Evolutionary conservation across 768 basidiomycete species (phyloP).

Genomic region (Chalciporus chontae): DNA sequence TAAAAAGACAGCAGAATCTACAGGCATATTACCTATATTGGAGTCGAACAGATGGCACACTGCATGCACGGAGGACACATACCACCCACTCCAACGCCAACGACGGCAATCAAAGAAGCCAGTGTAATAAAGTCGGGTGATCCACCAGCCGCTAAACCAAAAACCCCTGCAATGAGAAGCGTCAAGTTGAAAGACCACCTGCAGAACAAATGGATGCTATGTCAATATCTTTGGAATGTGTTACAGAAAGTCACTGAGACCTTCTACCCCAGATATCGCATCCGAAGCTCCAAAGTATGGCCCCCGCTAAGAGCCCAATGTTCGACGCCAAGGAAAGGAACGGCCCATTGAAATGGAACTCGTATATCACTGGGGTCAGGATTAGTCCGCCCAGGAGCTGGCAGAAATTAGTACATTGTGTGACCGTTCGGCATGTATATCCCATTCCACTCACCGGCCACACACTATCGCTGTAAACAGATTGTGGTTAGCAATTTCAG

Average conservation of each 20-base stretch:
- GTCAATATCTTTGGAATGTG: not conserved
- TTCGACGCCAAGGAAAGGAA: slow-evolving; percentile 51
- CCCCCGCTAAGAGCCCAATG: slow-evolving; percentile 50
- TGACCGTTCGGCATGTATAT: not conserved
- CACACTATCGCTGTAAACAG: slow-evolving; percentile 29
- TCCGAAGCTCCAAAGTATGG: slow-evolving; percentile 45
- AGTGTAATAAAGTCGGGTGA: slow-evolving; percentile 46
- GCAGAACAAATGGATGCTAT: not conserved
- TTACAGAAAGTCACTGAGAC: slow-evolving; percentile 20
- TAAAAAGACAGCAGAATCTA: slow-evolving; percentile 50
- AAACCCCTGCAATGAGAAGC: slow-evolving; percentile 49
- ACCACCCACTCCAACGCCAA: slow-evolving; percentile 49
- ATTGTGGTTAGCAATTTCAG: not conserved
- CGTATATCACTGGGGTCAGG: slow-evolving; percentile 44
- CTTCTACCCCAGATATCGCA: slow-evolving; percentile 52
- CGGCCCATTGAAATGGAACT: slow-evolving; percentile 46
- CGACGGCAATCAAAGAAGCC: slow-evolving; percentile 43
- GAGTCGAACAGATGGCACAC: not conserved
- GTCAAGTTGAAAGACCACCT: slow-evolving; percentile 56
- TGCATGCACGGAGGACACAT: slow-evolving; percentile 1
- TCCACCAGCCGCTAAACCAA: slow-evolving; percentile 49
- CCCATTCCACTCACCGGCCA: slow-evolving; percentile 35
- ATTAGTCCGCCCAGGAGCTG: slow-evolving; percentile 44
- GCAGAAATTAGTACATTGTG: not conserved
- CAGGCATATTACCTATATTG: slow-evolving; percentile 47